phyloP scores from a whole-genome alignment of 1,284 basidiomycete genomes.

The Malassezia yamatoensis region DNA sequence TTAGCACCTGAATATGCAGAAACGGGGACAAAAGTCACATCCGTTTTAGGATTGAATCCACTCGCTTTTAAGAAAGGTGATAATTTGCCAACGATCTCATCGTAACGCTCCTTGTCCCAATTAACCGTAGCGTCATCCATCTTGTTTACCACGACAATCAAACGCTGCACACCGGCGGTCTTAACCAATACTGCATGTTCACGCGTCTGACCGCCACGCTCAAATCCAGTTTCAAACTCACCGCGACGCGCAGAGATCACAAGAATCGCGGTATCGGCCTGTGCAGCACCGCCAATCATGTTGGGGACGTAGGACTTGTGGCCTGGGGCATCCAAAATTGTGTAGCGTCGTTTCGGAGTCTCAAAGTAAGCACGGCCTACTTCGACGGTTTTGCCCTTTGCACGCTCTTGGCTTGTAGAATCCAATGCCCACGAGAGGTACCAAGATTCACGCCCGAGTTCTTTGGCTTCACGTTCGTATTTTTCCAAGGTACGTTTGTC shows the following conservation, averaged over 20 bases:
- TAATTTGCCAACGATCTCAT: slow-evolving; percentile 42
- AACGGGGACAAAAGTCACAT: slow-evolving; percentile 43
- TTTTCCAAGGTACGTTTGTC: slow-evolving; percentile 48
- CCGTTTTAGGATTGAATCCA: slow-evolving; percentile 48
- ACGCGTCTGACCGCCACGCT: slow-evolving; percentile 45
- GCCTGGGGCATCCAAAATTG: slow-evolving; percentile 45
- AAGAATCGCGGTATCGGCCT: slow-evolving; percentile 45
- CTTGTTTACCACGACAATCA: slow-evolving; percentile 47
- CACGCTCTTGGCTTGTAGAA: slow-evolving; percentile 45
- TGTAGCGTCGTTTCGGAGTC: slow-evolving; percentile 46
- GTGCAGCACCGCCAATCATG: slow-evolving; percentile 47
- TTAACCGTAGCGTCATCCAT: slow-evolving; percentile 47
- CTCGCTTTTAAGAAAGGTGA: slow-evolving; percentile 39
- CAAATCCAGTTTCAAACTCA: slow-evolving; percentile 47
- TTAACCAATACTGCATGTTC: slow-evolving; percentile 48
- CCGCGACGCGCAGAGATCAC: slow-evolving; percentile 46
- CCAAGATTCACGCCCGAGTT: slow-evolving; percentile 45
- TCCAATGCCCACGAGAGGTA: slow-evolving; percentile 47
- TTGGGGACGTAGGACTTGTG: slow-evolving; percentile 47
- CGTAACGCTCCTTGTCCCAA: slow-evolving; percentile 42
- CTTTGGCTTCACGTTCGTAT: slow-evolving; percentile 47
- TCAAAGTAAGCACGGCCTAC: slow-evolving; percentile 47
- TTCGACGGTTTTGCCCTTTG: slow-evolving; percentile 48
- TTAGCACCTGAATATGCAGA: slow-evolving; percentile 46
- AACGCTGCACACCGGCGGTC: slow-evolving; percentile 46